phyloP scores from a whole-genome alignment of 768 basidiomycete species.

The Mycena haematopus region DNA sequence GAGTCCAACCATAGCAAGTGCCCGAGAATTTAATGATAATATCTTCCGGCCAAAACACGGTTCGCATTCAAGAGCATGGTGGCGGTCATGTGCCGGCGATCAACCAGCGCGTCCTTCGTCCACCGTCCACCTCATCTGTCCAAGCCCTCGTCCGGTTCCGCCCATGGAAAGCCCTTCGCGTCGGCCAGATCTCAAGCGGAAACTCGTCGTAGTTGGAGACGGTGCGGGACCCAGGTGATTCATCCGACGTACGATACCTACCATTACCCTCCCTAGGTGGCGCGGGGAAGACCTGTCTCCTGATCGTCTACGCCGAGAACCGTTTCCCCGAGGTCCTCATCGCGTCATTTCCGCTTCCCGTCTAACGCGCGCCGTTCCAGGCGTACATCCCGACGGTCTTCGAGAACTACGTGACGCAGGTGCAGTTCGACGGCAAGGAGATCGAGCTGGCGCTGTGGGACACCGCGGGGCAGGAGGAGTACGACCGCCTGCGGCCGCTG shows the following conservation, averaged over 20 bases:
- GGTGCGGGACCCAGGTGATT: conserved; percentile 48
- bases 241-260: neutral
- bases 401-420: conserved; percentile 91
- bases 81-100: too few species aligned
- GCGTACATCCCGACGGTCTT: conserved; percentile 94
- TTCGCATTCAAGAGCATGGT: too few species aligned
- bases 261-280: conserved; percentile 56
- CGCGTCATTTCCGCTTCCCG: conserved; percentile 8
- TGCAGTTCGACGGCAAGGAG: conserved; percentile 84
- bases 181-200: conserved; percentile 83
- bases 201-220: conserved; percentile 89
- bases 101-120: too few species aligned
- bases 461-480: conserved; percentile 97
- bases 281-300: conserved; percentile 87
- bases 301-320: conserved; percentile 97
- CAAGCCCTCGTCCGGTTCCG: too few species aligned
- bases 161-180: conserved; percentile 35
- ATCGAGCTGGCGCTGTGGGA: conserved; percentile 99
- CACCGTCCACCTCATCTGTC: too few species aligned
- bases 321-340: conserved; percentile 87
- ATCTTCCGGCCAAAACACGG: too few species aligned
- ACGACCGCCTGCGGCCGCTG: conserved; percentile 85
- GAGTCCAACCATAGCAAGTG: too few species aligned
- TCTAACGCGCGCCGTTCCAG: conserved; percentile 47
- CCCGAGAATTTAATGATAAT: too few species aligned